Percentiles rank a stretch among this genome's conserved stretches.
These are phyloP conservation scores for Auriscalpium vulgare DNA, from an alignment of 768 basidiomycete genomes.

Conservation along the genomic window DNA sequence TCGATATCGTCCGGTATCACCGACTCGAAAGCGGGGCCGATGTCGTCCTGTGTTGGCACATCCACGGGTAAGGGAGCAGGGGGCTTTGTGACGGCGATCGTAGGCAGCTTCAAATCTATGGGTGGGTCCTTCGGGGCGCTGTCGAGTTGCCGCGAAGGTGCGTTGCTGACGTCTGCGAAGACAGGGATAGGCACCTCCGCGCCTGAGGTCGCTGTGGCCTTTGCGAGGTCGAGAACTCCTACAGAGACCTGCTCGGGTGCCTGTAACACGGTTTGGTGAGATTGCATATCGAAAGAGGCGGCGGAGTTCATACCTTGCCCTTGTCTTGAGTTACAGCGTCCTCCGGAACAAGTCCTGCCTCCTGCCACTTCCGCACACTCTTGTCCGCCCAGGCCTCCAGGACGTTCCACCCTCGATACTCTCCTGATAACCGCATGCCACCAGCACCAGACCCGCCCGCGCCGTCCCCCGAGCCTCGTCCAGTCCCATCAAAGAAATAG, in stretches of 20 bases:
- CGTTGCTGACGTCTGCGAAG: conserved; percentile 27
- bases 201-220: conserved; percentile 16
- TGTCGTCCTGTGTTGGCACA: conserved; percentile 58
- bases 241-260: conserved; percentile 37
- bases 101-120: conserved; percentile 30
- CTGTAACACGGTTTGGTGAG: conserved; percentile 18
- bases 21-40: conserved; percentile 36
- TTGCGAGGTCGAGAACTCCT: conserved; percentile 31
- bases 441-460: conserved; percentile 67
- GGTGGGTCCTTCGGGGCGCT: conserved; percentile 14
- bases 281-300: neutral
- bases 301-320: conserved; percentile 36
- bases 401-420: conserved; percentile 89
- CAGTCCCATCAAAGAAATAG: conserved; percentile 79
- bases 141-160: conserved; percentile 4
- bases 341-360: conserved; percentile 60
- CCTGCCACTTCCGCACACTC: conserved; percentile 81
- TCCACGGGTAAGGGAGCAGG: conserved; percentile 65
- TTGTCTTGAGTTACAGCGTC: conserved; percentile 30
- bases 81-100: conserved; percentile 58
- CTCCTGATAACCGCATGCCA: conserved; percentile 66
- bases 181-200: conserved; percentile 60
- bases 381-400: conserved; percentile 91
- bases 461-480: conserved; percentile 70
- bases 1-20: conserved; percentile 15